Evolutionary conservation across 1,284 basidiomycete genomes (phyloP).

Genomic region (Volvariella volvacea): DNA sequence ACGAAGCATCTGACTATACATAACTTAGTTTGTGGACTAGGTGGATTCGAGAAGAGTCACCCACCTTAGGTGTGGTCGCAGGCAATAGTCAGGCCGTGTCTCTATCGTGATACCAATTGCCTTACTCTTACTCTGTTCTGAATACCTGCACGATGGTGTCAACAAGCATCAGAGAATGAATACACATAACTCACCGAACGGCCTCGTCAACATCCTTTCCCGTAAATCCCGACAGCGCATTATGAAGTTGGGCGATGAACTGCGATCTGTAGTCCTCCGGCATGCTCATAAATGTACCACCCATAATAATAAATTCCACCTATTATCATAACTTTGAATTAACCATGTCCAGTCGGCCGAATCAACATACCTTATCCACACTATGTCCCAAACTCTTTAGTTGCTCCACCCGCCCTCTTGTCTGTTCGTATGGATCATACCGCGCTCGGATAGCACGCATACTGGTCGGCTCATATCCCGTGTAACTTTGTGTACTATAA

Average conservation of each 20-base stretch:
- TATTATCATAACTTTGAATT: constrained; percentile 22
- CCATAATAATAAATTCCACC: constrained; percentile 99
- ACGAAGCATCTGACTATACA: constrained; percentile 87
- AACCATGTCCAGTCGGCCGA: background rate
- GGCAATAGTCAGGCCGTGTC: constrained; percentile 96
- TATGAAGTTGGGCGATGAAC: constrained; percentile 96
- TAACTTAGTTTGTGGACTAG: constrained; percentile 2
- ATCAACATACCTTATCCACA: constrained; percentile 80
- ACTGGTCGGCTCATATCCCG: constrained; percentile 95
- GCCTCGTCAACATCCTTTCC: constrained; percentile 94
- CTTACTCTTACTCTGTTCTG: constrained; percentile 96
- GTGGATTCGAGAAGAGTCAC: constrained; percentile 5
- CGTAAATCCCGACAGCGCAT: constrained; percentile 93
- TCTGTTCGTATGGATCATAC: constrained; percentile 99
- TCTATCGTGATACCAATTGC: constrained; percentile 99
- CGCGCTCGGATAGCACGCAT: constrained; percentile 98
- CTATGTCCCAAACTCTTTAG: constrained; percentile 91
- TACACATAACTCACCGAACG: constrained; percentile 54
- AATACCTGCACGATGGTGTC: constrained; percentile 57
- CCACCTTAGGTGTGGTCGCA: constrained; percentile 90
- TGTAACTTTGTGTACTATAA: constrained; percentile 98
- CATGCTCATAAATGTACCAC: constrained; percentile 99
- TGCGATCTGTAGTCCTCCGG: constrained; percentile 91
- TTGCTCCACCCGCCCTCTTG: constrained; percentile 91
- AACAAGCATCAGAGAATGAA: background rate